Conservation (phyloP, 352 stramenopile genomes). For the Phytophthora fragariaefolia region DNA sequence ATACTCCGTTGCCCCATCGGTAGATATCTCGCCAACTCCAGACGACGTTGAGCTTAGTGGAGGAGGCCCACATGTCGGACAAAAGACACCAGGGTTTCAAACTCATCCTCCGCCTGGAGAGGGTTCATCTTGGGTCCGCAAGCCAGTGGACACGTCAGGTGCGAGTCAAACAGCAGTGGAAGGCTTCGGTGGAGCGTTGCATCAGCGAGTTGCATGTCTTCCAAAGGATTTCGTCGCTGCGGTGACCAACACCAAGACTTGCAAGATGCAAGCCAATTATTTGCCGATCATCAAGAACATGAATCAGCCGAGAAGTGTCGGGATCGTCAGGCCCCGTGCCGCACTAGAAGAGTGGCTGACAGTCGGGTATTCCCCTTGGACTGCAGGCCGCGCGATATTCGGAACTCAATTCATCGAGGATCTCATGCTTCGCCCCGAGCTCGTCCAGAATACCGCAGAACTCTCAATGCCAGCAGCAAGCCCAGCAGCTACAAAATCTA, state of each 20-base stretch:
- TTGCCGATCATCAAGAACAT: slow-evolving; percentile 77
- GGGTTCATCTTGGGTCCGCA: slow-evolving; percentile 58
- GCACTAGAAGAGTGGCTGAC: slow-evolving; percentile 91
- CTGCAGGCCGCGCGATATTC: slow-evolving; percentile 68
- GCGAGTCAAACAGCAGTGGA: slow-evolving; percentile 76
- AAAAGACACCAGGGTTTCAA: slow-evolving; percentile 66
- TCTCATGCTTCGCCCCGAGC: slow-evolving; percentile 63
- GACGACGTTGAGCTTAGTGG: slow-evolving; percentile 56
- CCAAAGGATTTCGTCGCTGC: slow-evolving; percentile 71
- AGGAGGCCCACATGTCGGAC: slow-evolving; percentile 35
- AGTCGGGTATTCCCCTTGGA: slow-evolving; percentile 94
- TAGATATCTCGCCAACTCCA: slow-evolving; percentile 59
- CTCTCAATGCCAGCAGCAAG: not conserved
- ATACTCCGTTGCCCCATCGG: slow-evolving; percentile 49
- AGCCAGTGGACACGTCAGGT: slow-evolving; percentile 55
- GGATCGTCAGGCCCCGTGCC: slow-evolving; percentile 84
- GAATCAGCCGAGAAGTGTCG: slow-evolving; percentile 87
- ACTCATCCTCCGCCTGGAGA: slow-evolving; percentile 67
- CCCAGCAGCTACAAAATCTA: slow-evolving; percentile 10
- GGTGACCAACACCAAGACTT: slow-evolving; percentile 77
- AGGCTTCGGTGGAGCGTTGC: slow-evolving; percentile 58
- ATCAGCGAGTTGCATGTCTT: slow-evolving; percentile 72
- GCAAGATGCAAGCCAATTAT: slow-evolving; percentile 83
- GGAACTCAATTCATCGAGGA: slow-evolving; percentile 69
- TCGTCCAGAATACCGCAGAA: slow-evolving; percentile 34